Base-by-base conservation (phyloP, 1,139 yeast species). In the Yamadazyma diddensiae region DNA sequence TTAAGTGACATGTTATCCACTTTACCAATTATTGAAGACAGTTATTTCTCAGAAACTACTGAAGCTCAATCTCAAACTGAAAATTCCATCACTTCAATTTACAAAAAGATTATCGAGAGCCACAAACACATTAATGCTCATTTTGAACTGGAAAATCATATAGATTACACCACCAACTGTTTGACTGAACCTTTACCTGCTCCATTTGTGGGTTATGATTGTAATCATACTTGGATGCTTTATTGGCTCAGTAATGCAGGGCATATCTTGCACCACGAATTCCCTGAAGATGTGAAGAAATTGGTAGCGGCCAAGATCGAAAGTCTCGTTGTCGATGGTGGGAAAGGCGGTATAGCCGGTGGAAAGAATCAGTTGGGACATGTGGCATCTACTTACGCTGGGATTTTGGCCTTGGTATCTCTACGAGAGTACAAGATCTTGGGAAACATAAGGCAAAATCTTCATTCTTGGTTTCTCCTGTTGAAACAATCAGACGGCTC, bases 191-290 rank as follows among this genome's bases (percentile, higher is more conserved):
- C 69, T 18, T 65, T 84, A 18, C 83, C 88, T 0, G 45, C 55
- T 3, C 49, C 58, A 27, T 73, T 68, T 56, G 57, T 61, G 30
- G 60, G 65, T 0, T 63, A 86, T 29, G 97, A 92, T 57, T 92
- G 97, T 0, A 84, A 94, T 15, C 90, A 84, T 41, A 81, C 95
- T 0, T 94, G 98, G 98, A 62, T 92, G 55, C 42, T 83, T 3
- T 90, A 85, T 55, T 92, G 98, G 98, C 59, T 82, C 2, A 49
- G 75, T 25, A 88, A 87, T 52, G 67, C 88, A 6, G 36, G 34
- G 2, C 21, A 26, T 11, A 3, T 39, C 10, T 3, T 43, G 4
- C 22, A 39, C 18, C 34, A 40, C n/a, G 24, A 29, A 12, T 31
- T 36, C 17, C 33, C 38, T 20, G 35, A 33, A 12, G 43, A 38